Percentiles rank a stretch among this genome's conserved stretches.
Conservation (phyloP, 371 early-diverging fungal species). For the Mucor indicus region DNA sequence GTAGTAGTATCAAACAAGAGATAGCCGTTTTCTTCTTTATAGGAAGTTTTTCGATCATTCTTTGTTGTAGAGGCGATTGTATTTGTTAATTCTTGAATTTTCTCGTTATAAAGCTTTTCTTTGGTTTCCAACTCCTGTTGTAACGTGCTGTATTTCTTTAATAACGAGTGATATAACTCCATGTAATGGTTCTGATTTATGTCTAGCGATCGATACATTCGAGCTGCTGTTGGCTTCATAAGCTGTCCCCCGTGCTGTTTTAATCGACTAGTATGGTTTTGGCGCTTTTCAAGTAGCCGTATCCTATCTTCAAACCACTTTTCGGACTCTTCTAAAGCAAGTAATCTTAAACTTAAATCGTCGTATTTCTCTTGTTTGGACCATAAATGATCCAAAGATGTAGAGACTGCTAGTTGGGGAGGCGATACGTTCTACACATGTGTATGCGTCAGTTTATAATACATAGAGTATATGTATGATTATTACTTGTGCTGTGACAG, state of each 20-base stretch:
- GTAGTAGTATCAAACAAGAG: conserved; percentile 27
- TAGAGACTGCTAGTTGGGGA: conserved; percentile 2
- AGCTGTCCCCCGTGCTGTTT: conserved; percentile 1
- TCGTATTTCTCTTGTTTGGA: conserved; percentile 11
- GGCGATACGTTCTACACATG: no score
- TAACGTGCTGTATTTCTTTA: conserved; percentile 4
- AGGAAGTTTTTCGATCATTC: conserved; percentile 5
- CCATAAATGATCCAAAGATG: conserved; percentile 10
- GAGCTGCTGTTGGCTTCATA: conserved; percentile 21
- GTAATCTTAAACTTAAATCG: conserved; percentile 4
- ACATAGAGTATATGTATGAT: no score
- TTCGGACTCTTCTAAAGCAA: conserved; percentile 11
- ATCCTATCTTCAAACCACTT: conserved; percentile 18
- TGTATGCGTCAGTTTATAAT: no score
- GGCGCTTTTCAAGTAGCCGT: conserved; percentile 4
- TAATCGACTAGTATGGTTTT: no score
- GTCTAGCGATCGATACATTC: no score
- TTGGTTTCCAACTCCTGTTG: conserved; percentile 8
- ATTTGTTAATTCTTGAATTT: conserved; percentile 4
- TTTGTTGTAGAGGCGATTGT: conserved; percentile 18
- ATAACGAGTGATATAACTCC: background rate
- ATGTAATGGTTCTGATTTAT: no score
- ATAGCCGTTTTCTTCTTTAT: conserved; percentile 35
- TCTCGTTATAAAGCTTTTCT: conserved; percentile 2
- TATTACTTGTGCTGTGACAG: no score